Percentiles rank a stretch among this genome's conserved stretches.
Conservation (phyloP, 371 early-diverging fungal species). For the Mycotypha africana region DNA sequence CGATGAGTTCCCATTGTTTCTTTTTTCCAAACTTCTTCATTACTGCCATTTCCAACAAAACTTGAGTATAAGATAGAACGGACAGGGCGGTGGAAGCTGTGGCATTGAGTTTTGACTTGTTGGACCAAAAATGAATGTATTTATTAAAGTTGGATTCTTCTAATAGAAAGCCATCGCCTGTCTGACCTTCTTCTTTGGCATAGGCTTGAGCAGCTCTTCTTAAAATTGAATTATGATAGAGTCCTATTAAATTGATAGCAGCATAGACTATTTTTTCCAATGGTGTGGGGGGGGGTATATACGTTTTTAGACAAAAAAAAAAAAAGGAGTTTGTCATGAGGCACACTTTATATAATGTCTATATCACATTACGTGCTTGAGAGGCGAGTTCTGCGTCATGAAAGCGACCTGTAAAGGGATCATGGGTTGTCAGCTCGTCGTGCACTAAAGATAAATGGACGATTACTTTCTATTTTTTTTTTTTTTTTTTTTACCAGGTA, state of each 20-base stretch:
- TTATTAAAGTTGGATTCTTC: constrained; percentile 73
- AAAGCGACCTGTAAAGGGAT: constrained; percentile 69
- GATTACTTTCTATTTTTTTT: not conserved
- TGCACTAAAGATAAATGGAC: constrained; percentile 4
- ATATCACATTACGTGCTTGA: constrained; percentile 65
- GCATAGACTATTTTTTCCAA: constrained; percentile 79
- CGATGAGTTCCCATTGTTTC: constrained; percentile 62
- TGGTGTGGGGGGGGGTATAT: too few relatives aligned
- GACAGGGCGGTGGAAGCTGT: constrained; percentile 60
- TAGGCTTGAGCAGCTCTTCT: constrained; percentile 51
- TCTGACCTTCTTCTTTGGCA: constrained; percentile 27
- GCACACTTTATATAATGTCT: too few relatives aligned
- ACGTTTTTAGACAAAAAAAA: too few relatives aligned
- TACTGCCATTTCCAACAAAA: constrained; percentile 82
- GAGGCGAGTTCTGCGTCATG: constrained; percentile 91
- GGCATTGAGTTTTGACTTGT: constrained; percentile 41
- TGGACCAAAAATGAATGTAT: constrained; percentile 65
- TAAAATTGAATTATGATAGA: constrained; percentile 87
- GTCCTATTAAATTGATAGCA: constrained; percentile 71
- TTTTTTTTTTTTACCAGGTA: constrained; percentile 70
- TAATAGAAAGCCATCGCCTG: constrained; percentile 25
- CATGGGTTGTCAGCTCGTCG: too few relatives aligned
- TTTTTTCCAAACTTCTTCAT: constrained; percentile 63
- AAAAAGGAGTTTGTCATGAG: not conserved
- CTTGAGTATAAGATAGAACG: constrained; percentile 72